Evolutionary conservation across 1,284 basidiomycete genomes (phyloP).

Genomic region (Binderoboletus segoi): DNA sequence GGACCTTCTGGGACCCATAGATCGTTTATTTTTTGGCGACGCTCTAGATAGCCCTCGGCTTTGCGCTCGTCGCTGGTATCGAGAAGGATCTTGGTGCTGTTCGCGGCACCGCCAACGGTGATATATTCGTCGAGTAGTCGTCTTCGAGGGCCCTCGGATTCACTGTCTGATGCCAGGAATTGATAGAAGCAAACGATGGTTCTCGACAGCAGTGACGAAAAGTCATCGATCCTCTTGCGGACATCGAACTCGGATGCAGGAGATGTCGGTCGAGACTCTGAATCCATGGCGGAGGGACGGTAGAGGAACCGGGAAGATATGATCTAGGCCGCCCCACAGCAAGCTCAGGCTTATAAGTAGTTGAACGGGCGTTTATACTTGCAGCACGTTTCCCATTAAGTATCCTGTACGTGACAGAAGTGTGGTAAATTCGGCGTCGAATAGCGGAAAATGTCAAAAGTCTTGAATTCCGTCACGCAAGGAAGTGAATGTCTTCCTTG

Average conservation of each 20-base stretch:
- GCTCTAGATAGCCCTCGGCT: conserved; percentile 24
- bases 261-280: background rate
- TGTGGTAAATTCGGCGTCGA: too few species aligned
- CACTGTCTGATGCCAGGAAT: conserved; percentile 31
- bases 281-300: conserved; percentile 18
- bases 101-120: conserved; percentile 31
- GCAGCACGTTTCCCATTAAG: too few species aligned
- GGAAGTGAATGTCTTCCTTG: too few species aligned
- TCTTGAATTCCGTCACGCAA: too few species aligned
- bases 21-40: conserved; percentile 23
- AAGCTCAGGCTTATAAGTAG: conserved; percentile 1
- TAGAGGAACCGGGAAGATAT: background rate
- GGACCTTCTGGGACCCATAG: conserved; percentile 21
- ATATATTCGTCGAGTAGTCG: conserved; percentile 32
- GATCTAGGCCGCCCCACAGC: conserved; percentile 2
- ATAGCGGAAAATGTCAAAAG: too few species aligned
- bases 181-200: conserved; percentile 33
- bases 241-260: conserved; percentile 21
- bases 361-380: conserved; percentile 10
- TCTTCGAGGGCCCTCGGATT: conserved; percentile 28
- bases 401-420: too few species aligned
- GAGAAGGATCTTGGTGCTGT: conserved; percentile 29
- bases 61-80: conserved; percentile 28
- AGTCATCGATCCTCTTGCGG: conserved; percentile 25
- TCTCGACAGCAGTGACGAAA: conserved; percentile 24